Conservation (phyloP, 2,329 filamentous ascomycete species). For the Nakataea oryzae region DNA sequence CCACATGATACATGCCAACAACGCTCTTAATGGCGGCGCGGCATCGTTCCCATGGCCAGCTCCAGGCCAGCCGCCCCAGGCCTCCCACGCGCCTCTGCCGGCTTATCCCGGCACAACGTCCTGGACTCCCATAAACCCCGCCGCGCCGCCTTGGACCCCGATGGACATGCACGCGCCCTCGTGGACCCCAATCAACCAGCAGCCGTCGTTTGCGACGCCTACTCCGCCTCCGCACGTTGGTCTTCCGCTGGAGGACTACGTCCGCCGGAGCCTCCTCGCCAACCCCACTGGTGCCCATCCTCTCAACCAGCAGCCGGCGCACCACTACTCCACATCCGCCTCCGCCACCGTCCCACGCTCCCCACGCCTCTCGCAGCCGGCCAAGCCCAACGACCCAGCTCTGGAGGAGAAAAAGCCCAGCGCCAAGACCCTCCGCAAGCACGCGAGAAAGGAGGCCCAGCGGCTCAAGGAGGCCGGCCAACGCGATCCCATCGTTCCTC, state of each 20-base stretch:
- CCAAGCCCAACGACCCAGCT: neutral
- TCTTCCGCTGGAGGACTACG: neutral
- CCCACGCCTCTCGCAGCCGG: neutral
- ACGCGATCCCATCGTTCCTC: slow-evolving; percentile 16
- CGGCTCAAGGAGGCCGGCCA: slow-evolving; percentile 3
- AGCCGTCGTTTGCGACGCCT: neutral
- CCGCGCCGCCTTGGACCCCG: neutral
- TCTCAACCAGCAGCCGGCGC: neutral
- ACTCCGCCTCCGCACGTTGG: neutral
- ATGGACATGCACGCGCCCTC: no score
- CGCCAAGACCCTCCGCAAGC: neutral
- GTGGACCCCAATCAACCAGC: neutral
- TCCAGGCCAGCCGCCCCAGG: neutral
- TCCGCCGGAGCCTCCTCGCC: neutral
- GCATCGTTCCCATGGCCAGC: neutral
- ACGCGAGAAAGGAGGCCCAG: neutral
- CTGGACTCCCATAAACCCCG: neutral
- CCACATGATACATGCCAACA: neutral
- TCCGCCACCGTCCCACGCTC: neutral
- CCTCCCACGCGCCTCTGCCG: neutral
- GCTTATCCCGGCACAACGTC: neutral
- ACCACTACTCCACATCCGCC: neutral
- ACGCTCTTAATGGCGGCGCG: neutral
- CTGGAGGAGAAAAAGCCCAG: neutral
- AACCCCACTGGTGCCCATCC: neutral